Evolutionary conservation across 78 protist genomes (phyloP).

Genomic region (Creolimax fragrantissima): DNA sequence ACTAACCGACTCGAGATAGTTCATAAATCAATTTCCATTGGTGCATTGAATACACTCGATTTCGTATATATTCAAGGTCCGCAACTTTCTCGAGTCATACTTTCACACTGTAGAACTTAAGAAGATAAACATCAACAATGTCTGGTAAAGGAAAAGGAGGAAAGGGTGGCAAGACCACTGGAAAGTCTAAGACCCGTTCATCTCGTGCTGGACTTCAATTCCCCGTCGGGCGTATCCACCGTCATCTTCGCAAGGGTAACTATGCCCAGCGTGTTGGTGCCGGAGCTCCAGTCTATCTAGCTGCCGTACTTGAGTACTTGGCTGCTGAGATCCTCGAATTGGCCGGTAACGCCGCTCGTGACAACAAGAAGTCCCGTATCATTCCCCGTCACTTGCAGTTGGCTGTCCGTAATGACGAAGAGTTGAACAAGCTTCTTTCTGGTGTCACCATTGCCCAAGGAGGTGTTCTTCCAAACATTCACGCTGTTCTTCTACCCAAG

Average conservation of each 20-base stretch:
- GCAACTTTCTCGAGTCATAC: too few relatives aligned
- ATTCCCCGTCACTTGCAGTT: slow-evolving; percentile 91
- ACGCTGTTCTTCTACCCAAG: slow-evolving; percentile 57
- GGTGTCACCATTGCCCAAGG: slow-evolving; percentile 86
- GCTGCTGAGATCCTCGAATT: slow-evolving; percentile 91
- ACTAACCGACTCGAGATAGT: too few relatives aligned
- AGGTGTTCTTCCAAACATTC: slow-evolving; percentile 92
- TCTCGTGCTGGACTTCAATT: slow-evolving; percentile 60
- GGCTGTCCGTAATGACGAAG: slow-evolving; percentile 93
- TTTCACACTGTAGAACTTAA: too few relatives aligned
- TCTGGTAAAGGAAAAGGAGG: slow-evolving; percentile 35
- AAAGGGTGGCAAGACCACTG: not conserved
- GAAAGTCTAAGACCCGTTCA: slow-evolving; percentile 43
- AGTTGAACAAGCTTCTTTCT: slow-evolving; percentile 80
- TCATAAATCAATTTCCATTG: too few relatives aligned
- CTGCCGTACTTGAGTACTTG: slow-evolving; percentile 95
- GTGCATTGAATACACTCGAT: too few relatives aligned
- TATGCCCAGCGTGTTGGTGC: slow-evolving; percentile 77
- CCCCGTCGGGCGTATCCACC: slow-evolving; percentile 87
- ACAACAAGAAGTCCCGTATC: slow-evolving; percentile 80
- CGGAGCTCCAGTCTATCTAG: slow-evolving; percentile 88
- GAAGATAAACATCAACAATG: too few relatives aligned
- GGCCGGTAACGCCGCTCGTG: slow-evolving; percentile 89
- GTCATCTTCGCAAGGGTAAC: slow-evolving; percentile 59
- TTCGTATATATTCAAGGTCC: too few relatives aligned